Conservation (phyloP, 108 stramenopile genomes). For the Heterococcus sp. region DNA sequence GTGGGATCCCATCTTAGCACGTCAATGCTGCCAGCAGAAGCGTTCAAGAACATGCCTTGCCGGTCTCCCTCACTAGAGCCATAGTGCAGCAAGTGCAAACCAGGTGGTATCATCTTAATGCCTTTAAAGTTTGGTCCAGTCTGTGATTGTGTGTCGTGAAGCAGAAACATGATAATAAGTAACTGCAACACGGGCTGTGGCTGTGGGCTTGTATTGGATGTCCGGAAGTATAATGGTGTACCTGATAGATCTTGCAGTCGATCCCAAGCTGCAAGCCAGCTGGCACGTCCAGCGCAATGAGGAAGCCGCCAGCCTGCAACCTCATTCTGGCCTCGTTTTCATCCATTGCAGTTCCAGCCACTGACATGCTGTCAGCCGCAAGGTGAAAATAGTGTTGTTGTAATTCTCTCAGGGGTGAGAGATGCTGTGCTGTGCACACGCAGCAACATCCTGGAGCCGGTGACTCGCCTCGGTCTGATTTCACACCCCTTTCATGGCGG, state of each 20-base stretch:
- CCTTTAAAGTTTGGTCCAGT: conserved; percentile 28
- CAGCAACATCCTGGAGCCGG: no score
- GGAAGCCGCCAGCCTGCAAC: conserved; percentile 25
- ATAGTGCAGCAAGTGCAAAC: conserved; percentile 17
- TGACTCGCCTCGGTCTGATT: no score
- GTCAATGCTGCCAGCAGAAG: conserved; percentile 1
- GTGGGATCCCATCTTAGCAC: conserved; percentile 15
- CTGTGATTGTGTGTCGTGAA: background rate
- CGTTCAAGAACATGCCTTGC: conserved; percentile 24
- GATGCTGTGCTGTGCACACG: no score
- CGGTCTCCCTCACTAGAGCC: conserved; percentile 17
- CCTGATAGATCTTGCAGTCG: conserved; percentile 30
- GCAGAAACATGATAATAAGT: background rate
- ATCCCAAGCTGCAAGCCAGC: conserved; percentile 34
- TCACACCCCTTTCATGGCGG: no score
- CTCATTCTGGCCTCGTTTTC: conserved; percentile 18
- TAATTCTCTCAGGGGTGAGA: no score
- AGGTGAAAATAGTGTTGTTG: no score
- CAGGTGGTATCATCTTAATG: conserved; percentile 32
- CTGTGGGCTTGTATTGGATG: no score
- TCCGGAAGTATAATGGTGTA: background rate
- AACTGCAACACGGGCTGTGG: no score
- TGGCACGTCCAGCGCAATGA: conserved; percentile 20
- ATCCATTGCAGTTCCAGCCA: no score
- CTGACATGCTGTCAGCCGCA: no score